A percentile compares a stretch with the other conserved stretches of the same genome.
These are phyloP conservation scores for Phytopythium mirpurense DNA, from an alignment of 352 stramenopile species.

Conservation along the genomic window DNA sequence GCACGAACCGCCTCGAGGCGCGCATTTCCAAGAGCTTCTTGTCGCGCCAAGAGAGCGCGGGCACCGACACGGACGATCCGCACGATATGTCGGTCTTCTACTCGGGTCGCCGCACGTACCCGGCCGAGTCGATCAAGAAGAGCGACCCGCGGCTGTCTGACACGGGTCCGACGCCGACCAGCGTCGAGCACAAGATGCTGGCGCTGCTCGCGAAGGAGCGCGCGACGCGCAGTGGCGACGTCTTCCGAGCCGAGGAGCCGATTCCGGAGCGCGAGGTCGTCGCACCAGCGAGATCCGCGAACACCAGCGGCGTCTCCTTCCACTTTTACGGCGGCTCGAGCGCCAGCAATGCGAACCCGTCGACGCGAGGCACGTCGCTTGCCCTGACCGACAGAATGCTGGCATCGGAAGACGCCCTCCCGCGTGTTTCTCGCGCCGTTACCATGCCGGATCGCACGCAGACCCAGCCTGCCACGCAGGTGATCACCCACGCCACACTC, in stretches of 20 bases:
- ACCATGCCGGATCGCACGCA: constrained; percentile 25
- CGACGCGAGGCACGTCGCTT: constrained; percentile 6
- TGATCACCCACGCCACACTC: constrained; percentile 23
- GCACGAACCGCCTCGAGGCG: constrained; percentile 53
- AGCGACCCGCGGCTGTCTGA: constrained; percentile 42
- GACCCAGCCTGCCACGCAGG: background rate
- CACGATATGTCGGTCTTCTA: constrained; percentile 48
- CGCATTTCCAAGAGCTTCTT: constrained; percentile 58
- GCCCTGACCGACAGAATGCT: constrained; percentile 18
- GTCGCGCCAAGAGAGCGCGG: constrained; percentile 24
- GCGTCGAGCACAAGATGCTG: constrained; percentile 33
- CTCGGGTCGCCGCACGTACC: constrained; percentile 60
- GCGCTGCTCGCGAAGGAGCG: constrained; percentile 31
- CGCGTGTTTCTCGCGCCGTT: constrained; percentile 35
- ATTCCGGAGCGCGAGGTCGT: constrained; percentile 15
- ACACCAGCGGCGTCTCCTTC: constrained; percentile 46
- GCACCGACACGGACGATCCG: constrained; percentile 14
- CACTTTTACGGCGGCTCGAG: constrained; percentile 43
- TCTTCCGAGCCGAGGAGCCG: constrained; percentile 6
- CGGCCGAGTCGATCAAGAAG: constrained; percentile 48
- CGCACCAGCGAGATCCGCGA: constrained; percentile 1
- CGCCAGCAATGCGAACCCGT: constrained; percentile 7
- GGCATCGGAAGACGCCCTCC: constrained; percentile 10
- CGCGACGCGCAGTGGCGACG: constrained; percentile 12
- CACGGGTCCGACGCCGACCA: constrained; percentile 4